Percentiles rank a stretch among this genome's conserved stretches.
phyloP scores from a whole-genome alignment of 495 filamentous ascomycete species.

The Neurospora sp. region DNA sequence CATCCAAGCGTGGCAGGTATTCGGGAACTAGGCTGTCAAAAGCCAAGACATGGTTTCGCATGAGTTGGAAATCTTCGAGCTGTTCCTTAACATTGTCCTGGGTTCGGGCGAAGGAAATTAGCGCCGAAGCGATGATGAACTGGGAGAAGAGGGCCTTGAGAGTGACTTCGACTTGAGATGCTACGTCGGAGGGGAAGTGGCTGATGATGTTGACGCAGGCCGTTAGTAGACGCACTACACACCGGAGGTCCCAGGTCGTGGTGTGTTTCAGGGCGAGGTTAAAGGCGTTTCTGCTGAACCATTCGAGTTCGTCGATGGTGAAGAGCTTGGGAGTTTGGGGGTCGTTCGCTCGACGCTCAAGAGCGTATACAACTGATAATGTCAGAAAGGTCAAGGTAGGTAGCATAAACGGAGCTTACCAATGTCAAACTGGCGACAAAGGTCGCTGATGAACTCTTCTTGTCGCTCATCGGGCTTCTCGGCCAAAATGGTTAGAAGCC shows the following conservation, averaged over 20 bases:
- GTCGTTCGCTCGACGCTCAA: constrained; percentile 29
- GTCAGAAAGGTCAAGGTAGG: constrained; percentile 8
- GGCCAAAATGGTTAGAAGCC: constrained; percentile 47
- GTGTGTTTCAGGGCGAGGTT: constrained; percentile 58
- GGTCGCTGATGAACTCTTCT: background rate
- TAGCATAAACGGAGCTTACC: background rate
- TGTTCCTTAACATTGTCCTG: constrained; percentile 51
- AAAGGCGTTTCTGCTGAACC: constrained; percentile 73
- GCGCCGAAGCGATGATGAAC: constrained; percentile 54
- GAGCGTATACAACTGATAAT: constrained; percentile 30
- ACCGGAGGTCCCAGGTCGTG: constrained; percentile 40
- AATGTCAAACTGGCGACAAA: background rate
- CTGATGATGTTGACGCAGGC: constrained; percentile 53
- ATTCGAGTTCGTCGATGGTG: constrained; percentile 56
- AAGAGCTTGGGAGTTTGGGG: constrained; percentile 33
- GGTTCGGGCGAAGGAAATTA: constrained; percentile 50
- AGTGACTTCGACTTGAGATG: constrained; percentile 35
- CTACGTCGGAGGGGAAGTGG: constrained; percentile 43
- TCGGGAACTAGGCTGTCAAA: constrained; percentile 40
- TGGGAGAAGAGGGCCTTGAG: constrained; percentile 55
- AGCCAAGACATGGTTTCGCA: constrained; percentile 43
- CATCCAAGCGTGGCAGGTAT: constrained; percentile 30
- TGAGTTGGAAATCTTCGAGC: constrained; percentile 48
- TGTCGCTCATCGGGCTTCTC: constrained; percentile 23
- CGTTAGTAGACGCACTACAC: constrained; percentile 45